Conservation (phyloP, 1,284 basidiomycete genomes). For the Malassezia japonica region DNA sequence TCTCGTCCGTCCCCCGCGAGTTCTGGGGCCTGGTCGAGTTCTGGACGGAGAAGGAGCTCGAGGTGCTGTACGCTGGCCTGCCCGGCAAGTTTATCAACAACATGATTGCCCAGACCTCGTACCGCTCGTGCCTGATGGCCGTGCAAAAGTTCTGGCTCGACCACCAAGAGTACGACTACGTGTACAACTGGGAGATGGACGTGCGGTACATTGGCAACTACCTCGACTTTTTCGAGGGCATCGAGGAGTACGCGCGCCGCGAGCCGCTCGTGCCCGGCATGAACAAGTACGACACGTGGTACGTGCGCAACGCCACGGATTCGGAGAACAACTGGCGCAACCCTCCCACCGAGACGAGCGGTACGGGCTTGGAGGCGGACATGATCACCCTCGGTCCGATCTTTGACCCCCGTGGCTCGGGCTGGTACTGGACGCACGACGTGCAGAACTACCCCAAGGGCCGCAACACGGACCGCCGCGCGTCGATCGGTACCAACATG, state of each 20-base stretch:
- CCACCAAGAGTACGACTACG: conserved; percentile 47
- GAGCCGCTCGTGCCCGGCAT: conserved; percentile 44
- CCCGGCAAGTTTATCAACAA: conserved; percentile 46
- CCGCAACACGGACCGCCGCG: conserved; percentile 38
- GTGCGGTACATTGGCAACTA: conserved; percentile 48
- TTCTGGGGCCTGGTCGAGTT: conserved; percentile 48
- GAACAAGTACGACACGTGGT: conserved; percentile 49
- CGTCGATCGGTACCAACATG: conserved; percentile 48
- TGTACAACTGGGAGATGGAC: conserved; percentile 49
- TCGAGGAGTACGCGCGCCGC: conserved; percentile 42
- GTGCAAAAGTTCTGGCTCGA: conserved; percentile 48
- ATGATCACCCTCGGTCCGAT: conserved; percentile 47
- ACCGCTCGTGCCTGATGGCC: conserved; percentile 47
- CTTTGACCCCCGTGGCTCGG: conserved; percentile 47
- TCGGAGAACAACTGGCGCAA: conserved; percentile 43
- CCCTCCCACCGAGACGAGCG: conserved; percentile 23
- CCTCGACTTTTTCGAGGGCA: conserved; percentile 45
- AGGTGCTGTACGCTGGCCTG: conserved; percentile 46
- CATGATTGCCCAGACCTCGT: conserved; percentile 48
- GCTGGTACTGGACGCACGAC: conserved; percentile 49
- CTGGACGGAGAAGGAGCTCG: conserved; percentile 47
- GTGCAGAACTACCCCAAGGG: conserved; percentile 47
- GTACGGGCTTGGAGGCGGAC: conserved; percentile 43
- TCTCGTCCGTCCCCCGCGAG: conserved; percentile 43
- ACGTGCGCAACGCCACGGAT: conserved; percentile 36